A percentile compares a stretch with the other conserved stretches of the same genome.
phyloP scores from a whole-genome alignment of 1,284 basidiomycete species.

The Cryptococcus maquisensis region DNA sequence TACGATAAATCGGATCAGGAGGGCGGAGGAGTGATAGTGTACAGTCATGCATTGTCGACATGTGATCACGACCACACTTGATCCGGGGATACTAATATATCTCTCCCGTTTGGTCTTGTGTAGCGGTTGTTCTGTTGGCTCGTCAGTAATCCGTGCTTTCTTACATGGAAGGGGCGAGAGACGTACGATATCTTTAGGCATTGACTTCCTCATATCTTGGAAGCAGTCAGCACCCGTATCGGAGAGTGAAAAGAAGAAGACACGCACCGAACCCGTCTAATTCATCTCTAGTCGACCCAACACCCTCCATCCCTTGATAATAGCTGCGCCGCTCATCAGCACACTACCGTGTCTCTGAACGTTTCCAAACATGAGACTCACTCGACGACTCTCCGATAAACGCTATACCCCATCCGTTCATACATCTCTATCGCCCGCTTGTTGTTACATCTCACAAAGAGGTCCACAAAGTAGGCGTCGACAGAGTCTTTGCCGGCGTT shows the following conservation, averaged over 20 bases:
- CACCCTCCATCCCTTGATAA: constrained; percentile 47
- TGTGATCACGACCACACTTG: constrained; percentile 41
- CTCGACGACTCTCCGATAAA: constrained; percentile 49
- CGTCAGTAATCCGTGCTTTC: not conserved
- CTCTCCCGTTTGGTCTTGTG: constrained; percentile 42
- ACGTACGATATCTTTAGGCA: constrained; percentile 43
- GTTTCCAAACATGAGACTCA: constrained; percentile 24
- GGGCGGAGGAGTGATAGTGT: too few species aligned
- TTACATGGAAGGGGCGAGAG: not conserved
- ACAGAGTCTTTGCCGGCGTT: constrained; percentile 26
- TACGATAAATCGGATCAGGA: too few species aligned
- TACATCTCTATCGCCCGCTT: constrained; percentile 47
- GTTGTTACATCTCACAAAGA: constrained; percentile 50
- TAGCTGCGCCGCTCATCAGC: constrained; percentile 27
- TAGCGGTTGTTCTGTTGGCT: constrained; percentile 30
- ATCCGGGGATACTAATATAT: constrained; percentile 44
- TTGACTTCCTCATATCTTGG: constrained; percentile 48
- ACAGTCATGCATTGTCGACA: not conserved
- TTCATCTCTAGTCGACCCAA: constrained; percentile 44
- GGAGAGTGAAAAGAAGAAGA: not conserved
- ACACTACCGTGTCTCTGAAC: not conserved
- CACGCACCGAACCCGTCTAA: constrained; percentile 44
- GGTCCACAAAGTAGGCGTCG: constrained; percentile 48
- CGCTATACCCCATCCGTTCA: constrained; percentile 48
- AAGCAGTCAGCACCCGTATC: not conserved